Evolutionary conservation across 2,329 filamentous ascomycete species (phyloP).

Genomic region (Gliomastix tumulicola): DNA sequence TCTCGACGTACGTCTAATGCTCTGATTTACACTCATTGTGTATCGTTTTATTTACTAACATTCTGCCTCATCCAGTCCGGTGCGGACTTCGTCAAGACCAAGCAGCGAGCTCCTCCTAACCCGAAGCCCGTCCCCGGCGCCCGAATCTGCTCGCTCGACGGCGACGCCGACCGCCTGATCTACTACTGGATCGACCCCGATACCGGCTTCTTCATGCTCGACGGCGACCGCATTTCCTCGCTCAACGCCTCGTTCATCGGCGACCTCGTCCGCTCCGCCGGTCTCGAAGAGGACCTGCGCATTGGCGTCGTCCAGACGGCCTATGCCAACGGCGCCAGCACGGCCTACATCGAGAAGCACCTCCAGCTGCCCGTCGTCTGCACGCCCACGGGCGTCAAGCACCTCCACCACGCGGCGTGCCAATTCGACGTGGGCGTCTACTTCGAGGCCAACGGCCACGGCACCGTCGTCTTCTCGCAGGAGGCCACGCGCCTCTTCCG

Average conservation of each 20-base stretch:
- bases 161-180: constrained; percentile 90
- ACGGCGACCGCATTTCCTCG: constrained; percentile 94
- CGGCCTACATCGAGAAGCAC: constrained; percentile 82
- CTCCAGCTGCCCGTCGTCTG: constrained; percentile 85
- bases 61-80: too few species aligned
- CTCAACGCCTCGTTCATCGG: constrained; percentile 90
- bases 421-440: constrained; percentile 96
- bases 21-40: constrained; percentile 1
- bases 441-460: constrained; percentile 97
- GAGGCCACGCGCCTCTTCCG: constrained; percentile 74
- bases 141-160: constrained; percentile 86
- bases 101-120: constrained; percentile 79
- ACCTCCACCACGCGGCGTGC: constrained; percentile 92
- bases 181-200: constrained; percentile 88
- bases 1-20: constrained; percentile 67
- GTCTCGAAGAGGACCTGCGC: constrained; percentile 71
- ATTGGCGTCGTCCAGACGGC: constrained; percentile 96
- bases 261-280: constrained; percentile 75
- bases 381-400: constrained; percentile 94
- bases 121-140: constrained; percentile 71
- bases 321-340: constrained; percentile 94
- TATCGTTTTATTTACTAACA: constrained; percentile 1
- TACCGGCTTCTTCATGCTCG: constrained; percentile 82
- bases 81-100: constrained; percentile 96
- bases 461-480: constrained; percentile 89